Evolutionary conservation across 2,329 filamentous ascomycete species (phyloP), one percentile per base, ranked within the genome.

Genomic region (Biscogniauxia sp.): DNA sequence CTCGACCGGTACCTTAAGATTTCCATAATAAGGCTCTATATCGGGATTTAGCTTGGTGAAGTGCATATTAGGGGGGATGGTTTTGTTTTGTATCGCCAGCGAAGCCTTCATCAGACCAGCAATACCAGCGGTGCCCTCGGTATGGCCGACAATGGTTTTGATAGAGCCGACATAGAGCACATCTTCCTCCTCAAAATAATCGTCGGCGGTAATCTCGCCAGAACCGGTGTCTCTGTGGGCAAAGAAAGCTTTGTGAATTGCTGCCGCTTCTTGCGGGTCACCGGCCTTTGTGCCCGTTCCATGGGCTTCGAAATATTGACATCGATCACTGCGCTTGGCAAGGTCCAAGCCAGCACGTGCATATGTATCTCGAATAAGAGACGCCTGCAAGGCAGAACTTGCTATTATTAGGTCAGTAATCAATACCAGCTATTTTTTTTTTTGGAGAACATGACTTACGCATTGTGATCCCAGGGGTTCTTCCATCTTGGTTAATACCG

Each of bases 221-320:
- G 6, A 20, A 8, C 28, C 15, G 6, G 1, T 6, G 37, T n/a
- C 37, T 51, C 17, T 17, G 20, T 53, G 20, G 25, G 55, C 13
- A 41, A 63, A 64, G 58, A 68, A 66, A 4, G 61, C 60, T 3
- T 26, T 51, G 13, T 49, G 19, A n/a, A 72, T 66, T 3, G 70
- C 70, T 6, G 53, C 56, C 5, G 70, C 66, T 57, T 73, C 72
- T 2, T 55, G 51, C 0, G 70, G 65, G 51, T 72, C 71, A 20
- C 69, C 71, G 17, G 66, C 66, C 4, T 53, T 60, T 0, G 71
- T 74, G 1, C 70, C 70, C 1, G 69, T 72, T 1, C 70, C 70
- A 20, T 73, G 71, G 0, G 69, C 70, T 28, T 74, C 68, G 50
- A 74, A 73, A 54, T 64, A 73, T 26, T 73, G 71, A 1, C 59